phyloP scores from a whole-genome alignment of 441 rosid genomes.

The Gossypium davidsonii region DNA sequence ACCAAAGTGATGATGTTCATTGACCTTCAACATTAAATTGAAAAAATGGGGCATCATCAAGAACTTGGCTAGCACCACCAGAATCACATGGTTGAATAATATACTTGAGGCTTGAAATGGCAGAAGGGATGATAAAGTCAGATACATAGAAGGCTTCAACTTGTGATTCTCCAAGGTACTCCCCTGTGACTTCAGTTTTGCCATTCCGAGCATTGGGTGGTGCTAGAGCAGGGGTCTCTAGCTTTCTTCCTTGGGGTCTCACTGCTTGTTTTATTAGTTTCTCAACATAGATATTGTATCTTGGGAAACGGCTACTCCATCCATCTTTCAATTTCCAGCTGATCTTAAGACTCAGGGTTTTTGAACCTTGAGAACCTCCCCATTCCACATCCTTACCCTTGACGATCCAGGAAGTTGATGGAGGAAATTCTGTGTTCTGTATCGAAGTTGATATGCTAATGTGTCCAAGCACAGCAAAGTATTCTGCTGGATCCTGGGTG shows the following conservation, averaged over 20 bases:
- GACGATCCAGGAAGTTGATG: conserved; percentile 43
- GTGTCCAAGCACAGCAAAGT: conserved; percentile 60
- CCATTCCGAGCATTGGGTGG: background rate
- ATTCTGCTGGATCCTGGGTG: conserved; percentile 25
- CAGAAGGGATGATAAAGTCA: conserved; percentile 34
- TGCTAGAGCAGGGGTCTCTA: background rate
- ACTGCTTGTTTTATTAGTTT: conserved; percentile 22
- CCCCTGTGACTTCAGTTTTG: conserved; percentile 4
- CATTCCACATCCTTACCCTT: conserved; percentile 40
- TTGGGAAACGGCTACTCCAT: conserved; percentile 20
- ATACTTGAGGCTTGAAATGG: conserved; percentile 37
- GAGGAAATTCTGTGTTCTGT: conserved; percentile 30
- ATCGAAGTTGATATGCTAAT: conserved; percentile 35
- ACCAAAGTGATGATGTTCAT: conserved; percentile 4
- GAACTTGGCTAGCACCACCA: conserved; percentile 37
- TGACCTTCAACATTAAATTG: conserved; percentile 33
- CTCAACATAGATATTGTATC: conserved; percentile 58
- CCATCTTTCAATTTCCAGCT: conserved; percentile 43
- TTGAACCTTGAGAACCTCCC: conserved; percentile 30
- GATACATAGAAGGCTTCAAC: conserved; percentile 55
- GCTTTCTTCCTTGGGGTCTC: conserved; percentile 19
- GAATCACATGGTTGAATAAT: conserved; percentile 43
- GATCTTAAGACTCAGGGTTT: conserved; percentile 40
- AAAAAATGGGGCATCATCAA: conserved; percentile 45
- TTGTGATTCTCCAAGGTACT: conserved; percentile 53